Evolutionary conservation across 257 asterid genomes (phyloP).

Genomic region (Ocimum tenuiflorum): DNA sequence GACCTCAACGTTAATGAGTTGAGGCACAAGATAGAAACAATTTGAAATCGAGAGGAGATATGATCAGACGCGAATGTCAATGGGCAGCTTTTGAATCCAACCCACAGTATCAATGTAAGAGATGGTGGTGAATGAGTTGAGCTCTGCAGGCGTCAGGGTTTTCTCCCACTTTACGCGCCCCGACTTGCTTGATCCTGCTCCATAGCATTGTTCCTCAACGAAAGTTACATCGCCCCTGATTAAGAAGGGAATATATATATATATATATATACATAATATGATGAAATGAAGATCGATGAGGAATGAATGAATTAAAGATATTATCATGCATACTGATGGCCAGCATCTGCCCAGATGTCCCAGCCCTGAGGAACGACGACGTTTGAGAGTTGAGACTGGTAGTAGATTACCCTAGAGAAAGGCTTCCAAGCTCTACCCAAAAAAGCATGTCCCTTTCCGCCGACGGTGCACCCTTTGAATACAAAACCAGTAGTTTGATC

Average conservation of each 20-base stretch:
- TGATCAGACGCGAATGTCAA: slow-evolving; percentile 14
- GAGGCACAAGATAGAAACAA: too few relatives aligned
- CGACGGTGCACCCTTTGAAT: slow-evolving; percentile 31
- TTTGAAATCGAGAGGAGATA: too few relatives aligned
- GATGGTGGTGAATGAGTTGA: slow-evolving; percentile 17
- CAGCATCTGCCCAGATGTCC: slow-evolving; percentile 36
- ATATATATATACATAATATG: too few relatives aligned
- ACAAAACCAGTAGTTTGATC: slow-evolving; percentile 36
- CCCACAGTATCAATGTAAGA: slow-evolving; percentile 38
- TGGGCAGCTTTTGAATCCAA: slow-evolving; percentile 33
- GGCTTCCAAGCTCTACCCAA: slow-evolving; percentile 69
- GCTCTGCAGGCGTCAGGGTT: slow-evolving; percentile 13
- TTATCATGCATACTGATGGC: slow-evolving; percentile 48
- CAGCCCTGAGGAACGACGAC: slow-evolving; percentile 56
- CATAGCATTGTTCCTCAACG: slow-evolving; percentile 37
- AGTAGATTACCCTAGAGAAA: slow-evolving; percentile 58
- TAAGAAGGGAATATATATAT: too few relatives aligned
- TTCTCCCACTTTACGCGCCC: slow-evolving; percentile 40
- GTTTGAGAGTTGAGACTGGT: slow-evolving; percentile 31
- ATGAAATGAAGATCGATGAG: too few relatives aligned
- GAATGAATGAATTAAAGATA: too few relatives aligned
- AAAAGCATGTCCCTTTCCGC: slow-evolving; percentile 33
- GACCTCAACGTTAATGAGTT: too few relatives aligned
- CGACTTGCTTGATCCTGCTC: slow-evolving; percentile 35
- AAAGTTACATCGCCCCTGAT: slow-evolving; percentile 22